Evolutionary conservation across 2,329 filamentous ascomycete genomes (phyloP), one percentile per base, ranked within the genome.

Genomic region (Clarireedia paspali): DNA sequence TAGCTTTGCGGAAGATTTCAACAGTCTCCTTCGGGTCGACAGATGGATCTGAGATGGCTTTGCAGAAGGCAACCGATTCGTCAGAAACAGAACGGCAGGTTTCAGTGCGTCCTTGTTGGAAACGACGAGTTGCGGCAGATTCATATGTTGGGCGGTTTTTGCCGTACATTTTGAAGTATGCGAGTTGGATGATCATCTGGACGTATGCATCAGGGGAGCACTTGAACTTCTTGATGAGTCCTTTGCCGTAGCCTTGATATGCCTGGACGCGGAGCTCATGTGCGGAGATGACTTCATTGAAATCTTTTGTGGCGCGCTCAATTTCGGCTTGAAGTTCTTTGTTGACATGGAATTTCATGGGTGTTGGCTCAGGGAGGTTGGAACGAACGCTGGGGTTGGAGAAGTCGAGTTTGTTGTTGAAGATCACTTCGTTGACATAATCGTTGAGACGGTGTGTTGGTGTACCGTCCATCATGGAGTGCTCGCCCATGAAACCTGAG

Each of bases 401-500:
- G 69, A 96, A 89, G 73, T 96, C 91, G 57, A 99, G 84, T 71
- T 94, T 95, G 76, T 96, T 92, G 75, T 87, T 86, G 75, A 96
- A 91, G 72, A 97, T 96, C 68, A 89, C 81, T 70, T 88, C 84
- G 76, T 92, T 95, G 70, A 95, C 81, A 69, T 91, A 94, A 79
- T 99, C 94, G 72, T 96, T 99, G 15, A 99, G 81, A 46, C 95
- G 87, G 74, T 97, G 94, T 2, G 95, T 99, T 1, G 95, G 91
- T 6, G 94, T 99, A 62, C 95, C 94, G 70, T 99, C 94, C 95
- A 99, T 99, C 94, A 99, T 97, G 67, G 89, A 95, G 80, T 99
- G 94, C 75, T 99, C 94, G 68, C 94, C 94, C 80, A 91, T 92
- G 80, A 99, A 99, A 59, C 94, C 94, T 2, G 94, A 88, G 6